Conservation (phyloP, 2,329 filamentous ascomycete species). For the Colletotrichum sp. region DNA sequence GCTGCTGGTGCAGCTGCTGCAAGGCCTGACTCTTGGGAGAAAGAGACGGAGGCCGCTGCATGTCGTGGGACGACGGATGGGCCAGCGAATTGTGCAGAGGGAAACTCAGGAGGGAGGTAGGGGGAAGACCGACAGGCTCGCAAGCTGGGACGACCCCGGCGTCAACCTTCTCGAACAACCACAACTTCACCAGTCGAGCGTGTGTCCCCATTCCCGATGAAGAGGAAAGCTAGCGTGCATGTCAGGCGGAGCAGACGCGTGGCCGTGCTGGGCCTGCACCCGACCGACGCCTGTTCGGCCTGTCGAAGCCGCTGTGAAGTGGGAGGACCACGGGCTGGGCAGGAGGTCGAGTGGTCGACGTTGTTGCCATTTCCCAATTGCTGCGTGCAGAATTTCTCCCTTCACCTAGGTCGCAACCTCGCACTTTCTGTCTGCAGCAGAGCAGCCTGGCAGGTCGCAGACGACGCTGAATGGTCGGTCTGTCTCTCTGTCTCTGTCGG, state of each 20-base stretch:
- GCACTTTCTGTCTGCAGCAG: background rate
- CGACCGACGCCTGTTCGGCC: background rate
- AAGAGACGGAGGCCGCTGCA: background rate
- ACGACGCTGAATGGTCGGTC: background rate
- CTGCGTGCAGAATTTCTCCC: background rate
- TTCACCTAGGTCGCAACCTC: background rate
- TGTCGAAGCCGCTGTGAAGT: background rate
- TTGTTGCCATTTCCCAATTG: background rate
- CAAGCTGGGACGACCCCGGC: conserved; percentile 1
- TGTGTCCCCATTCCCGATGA: background rate
- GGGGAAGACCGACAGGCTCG: background rate
- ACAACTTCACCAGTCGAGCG: background rate
- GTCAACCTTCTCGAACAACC: background rate
- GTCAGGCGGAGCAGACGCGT: conserved; percentile 16
- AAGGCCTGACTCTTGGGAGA: background rate
- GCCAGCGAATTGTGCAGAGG: background rate
- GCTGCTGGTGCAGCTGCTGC: background rate
- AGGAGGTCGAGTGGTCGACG: background rate
- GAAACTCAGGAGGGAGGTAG: background rate
- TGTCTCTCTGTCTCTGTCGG: background rate
- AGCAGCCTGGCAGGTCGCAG: background rate
- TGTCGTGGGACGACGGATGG: background rate
- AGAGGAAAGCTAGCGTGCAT: background rate
- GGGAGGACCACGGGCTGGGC: background rate
- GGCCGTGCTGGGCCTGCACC: background rate